Conservation (phyloP, 805 yeast species). For the Monosporozyma siamensis region DNA sequence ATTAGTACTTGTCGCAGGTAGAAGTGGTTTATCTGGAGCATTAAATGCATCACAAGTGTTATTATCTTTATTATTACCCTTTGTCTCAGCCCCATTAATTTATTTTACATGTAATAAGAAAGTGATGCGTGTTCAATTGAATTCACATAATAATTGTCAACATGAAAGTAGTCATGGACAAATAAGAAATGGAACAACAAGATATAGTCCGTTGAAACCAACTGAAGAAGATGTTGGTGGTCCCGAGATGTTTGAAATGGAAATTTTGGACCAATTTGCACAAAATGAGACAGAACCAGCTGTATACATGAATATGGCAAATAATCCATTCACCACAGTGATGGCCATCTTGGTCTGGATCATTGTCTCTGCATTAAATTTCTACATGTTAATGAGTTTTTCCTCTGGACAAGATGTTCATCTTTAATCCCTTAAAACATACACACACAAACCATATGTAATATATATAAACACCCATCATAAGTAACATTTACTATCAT, state of each 20-base stretch:
- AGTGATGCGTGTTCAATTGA: conserved; percentile 51
- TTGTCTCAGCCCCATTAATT: conserved; percentile 80
- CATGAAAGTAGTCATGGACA: too few relatives aligned
- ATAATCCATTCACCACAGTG: conserved; percentile 38
- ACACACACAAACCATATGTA: too few relatives aligned
- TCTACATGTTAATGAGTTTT: conserved; percentile 46
- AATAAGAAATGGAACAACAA: too few relatives aligned
- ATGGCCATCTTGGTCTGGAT: conserved; percentile 57
- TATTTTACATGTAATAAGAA: conserved; percentile 64
- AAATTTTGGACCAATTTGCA: background rate
- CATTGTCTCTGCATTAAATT: conserved; percentile 56
- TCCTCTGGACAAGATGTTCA: conserved; percentile 38
- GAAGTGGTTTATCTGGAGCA: conserved; percentile 69
- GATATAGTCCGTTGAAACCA: background rate
- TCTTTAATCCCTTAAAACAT: too few relatives aligned
- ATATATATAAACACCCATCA: too few relatives aligned
- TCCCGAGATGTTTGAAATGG: background rate
- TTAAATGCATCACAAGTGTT: conserved; percentile 83
- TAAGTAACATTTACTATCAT: background rate
- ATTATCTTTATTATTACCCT: conserved; percentile 67
- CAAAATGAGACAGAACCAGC: background rate
- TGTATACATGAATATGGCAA: conserved; percentile 34
- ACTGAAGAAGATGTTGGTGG: background rate
- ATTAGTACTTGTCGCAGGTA: conserved; percentile 65
- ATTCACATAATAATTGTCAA: conserved; percentile 8